Base-by-base conservation (phyloP, 73 alveolate genomes). In the Effrenium voratum region DNA sequence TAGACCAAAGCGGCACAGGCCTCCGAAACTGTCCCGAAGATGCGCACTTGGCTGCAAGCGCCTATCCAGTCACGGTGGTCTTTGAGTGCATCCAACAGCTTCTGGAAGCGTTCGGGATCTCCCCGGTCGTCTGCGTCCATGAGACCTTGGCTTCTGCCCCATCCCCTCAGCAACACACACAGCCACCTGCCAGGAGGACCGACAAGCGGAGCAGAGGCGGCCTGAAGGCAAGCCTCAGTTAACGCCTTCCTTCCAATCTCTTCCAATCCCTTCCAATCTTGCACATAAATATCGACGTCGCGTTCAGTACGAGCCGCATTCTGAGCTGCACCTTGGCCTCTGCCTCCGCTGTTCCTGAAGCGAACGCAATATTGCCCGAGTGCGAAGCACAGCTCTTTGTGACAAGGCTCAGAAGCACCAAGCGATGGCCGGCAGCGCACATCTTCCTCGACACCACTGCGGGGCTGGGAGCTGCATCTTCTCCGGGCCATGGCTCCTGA, bases 101-200 rank as follows among this genome's bases (percentile, higher is more conserved):
- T 70, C 85, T 15, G 49, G 40, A 87, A 87, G 49, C 95, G 95
- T 49, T 87, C 95, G 32, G 95, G 84, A 28, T 87, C 95, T 22
- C 95, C 95, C 22, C 95, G 95, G 55, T 87, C 95, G 43, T 87
- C 95, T 2, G 95, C 95, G 28, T 87, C 95, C 95, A 87, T 87
- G 36, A 87, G 70, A 30, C 95, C 95, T 79, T 68, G 13, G 44
- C 10, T 12, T 68, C 22, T 16, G 80, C 44, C 26, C 26, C 3
- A 4, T 68, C 10, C 40, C 80, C 80, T 26, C 80, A 66, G 34
- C 86, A 15, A 38, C 22, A 43, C 15, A 40, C 1, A 3, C 5
- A 44, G 36, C 86, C 34, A 36, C 63, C 15, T 6, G n/a, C 10
- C 79, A 32, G 76, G 70, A 46, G 26, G 44, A 52, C 94, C 57